These are phyloP conservation scores for Syzygium grande DNA, from an alignment of 345 rosid genomes.

Conservation along the genomic window DNA sequence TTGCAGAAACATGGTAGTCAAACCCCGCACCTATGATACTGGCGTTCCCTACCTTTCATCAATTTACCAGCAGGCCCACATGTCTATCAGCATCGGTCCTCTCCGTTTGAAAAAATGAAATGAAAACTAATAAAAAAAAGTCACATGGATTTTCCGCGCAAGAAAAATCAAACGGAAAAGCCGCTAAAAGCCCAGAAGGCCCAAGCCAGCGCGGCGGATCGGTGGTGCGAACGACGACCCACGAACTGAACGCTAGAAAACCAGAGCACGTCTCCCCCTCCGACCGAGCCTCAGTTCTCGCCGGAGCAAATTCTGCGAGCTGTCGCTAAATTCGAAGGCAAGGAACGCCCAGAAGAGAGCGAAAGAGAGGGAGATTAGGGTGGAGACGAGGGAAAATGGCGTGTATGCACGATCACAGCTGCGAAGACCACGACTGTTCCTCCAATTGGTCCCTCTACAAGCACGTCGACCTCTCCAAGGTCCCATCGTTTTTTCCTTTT, in stretches of 20 bases:
- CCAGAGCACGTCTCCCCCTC: not conserved
- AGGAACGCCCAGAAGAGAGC: not conserved
- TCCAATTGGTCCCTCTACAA: constrained; percentile 94
- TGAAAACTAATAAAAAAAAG: not conserved
- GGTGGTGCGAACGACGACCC: not conserved
- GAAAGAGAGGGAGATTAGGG: not conserved
- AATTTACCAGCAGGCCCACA: no score
- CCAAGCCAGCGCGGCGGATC: not conserved
- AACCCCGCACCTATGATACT: no score
- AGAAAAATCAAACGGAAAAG: not conserved
- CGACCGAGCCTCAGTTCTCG: not conserved
- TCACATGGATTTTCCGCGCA: not conserved
- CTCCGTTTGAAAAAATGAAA: not conserved
- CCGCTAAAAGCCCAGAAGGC: not conserved
- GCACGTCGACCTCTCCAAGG: constrained; percentile 88
- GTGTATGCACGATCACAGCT: constrained; percentile 82
- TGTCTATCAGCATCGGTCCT: not conserved
- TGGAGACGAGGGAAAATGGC: constrained; percentile 36
- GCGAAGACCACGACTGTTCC: constrained; percentile 91
- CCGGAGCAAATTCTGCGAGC: not conserved
- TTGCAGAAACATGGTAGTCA: no score
- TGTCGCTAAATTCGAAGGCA: not conserved
- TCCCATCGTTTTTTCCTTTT: not conserved
- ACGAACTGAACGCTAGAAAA: not conserved
- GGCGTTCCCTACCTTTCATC: no score